Evolutionary conservation across 345 rosid genomes (phyloP), one percentile per base, ranked within the genome.

Genomic region (Garcia nutans): DNA sequence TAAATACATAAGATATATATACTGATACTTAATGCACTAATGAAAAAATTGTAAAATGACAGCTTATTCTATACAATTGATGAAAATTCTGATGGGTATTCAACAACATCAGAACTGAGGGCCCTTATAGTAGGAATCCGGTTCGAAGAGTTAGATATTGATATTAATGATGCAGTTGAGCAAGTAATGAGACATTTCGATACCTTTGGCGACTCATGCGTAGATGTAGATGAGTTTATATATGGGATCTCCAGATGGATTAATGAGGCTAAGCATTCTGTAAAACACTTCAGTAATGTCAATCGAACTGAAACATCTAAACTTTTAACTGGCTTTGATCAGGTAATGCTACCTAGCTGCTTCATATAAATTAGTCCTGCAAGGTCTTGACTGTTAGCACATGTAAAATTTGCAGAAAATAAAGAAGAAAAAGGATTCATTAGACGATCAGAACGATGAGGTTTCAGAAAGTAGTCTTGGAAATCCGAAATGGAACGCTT

Each of bases 351-450:
- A 58, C 15, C 0, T 58, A 6, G 31, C 37, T 33, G 37, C 37
- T 33, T 33, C 37, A 26, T 61, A 16, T 45, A 57, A 12, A 22
- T 20, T 45, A 45, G 9, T 45, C 12, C 49, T 45, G 49, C 49
- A 3, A 3, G 12, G 49, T 45, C 7, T 11, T 45, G 49, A 45
- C 49, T 45, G 49, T 45, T 45, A 45, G 49, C 12, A 49, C 15
- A 28, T 28, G 45, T 17, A 17, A 16, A 28, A 60, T 65, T 11
- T 74, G 82, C 88, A 93, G 96, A 85, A 88, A 89, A 88, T 89
- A n/a, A 86, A 74, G 3, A 13, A 13, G 22, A 31, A 22, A n/a
- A 19, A 45, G 24, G 58, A 49, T 68, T 5, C 4, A 16, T 13
- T 10, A 5, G 72, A 33, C 26, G 91, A 82, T 3, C 77, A 81